These are phyloP conservation scores for Bombardia bombarda DNA, from an alignment of 495 filamentous ascomycete genomes.

Conservation along the genomic window DNA sequence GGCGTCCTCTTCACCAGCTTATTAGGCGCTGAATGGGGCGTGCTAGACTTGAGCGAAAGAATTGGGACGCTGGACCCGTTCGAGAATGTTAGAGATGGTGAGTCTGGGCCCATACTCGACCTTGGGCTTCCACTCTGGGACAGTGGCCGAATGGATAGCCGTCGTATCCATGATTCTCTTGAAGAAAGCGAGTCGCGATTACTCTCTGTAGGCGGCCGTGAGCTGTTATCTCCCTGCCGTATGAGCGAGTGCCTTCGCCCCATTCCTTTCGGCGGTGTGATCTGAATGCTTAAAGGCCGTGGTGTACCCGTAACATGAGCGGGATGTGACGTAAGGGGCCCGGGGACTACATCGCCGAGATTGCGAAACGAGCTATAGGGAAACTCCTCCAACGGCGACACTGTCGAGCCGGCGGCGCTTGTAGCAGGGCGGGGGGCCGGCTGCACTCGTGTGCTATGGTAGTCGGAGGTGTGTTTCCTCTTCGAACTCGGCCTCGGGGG, in stretches of 20 bases:
- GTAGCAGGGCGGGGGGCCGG: conserved; percentile 31
- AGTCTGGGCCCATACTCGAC: conserved; percentile 58
- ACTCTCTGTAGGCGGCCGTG: conserved; percentile 29
- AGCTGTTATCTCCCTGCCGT: conserved; percentile 26
- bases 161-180: conserved; percentile 66
- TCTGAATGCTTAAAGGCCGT: conserved; percentile 22
- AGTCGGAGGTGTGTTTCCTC: conserved; percentile 35
- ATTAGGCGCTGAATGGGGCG: conserved; percentile 53
- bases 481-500: conserved; percentile 23
- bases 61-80: conserved; percentile 65
- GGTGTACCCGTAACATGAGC: conserved; percentile 16
- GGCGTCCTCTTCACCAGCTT: conserved; percentile 82
- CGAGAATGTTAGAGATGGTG: conserved; percentile 62
- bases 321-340: conserved; percentile 21
- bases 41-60: conserved; percentile 31
- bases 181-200: conserved; percentile 44
- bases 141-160: conserved; percentile 62
- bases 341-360: conserved; percentile 12
- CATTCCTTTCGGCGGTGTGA: conserved; percentile 22
- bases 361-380: conserved; percentile 24
- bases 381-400: conserved; percentile 28
- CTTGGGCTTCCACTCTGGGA: conserved; percentile 62
- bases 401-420: conserved; percentile 12
- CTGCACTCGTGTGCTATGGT: conserved; percentile 27
- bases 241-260: conserved; percentile 38